Conservation (phyloP, 2,329 filamentous ascomycete genomes). For the Xylaria sp. region DNA sequence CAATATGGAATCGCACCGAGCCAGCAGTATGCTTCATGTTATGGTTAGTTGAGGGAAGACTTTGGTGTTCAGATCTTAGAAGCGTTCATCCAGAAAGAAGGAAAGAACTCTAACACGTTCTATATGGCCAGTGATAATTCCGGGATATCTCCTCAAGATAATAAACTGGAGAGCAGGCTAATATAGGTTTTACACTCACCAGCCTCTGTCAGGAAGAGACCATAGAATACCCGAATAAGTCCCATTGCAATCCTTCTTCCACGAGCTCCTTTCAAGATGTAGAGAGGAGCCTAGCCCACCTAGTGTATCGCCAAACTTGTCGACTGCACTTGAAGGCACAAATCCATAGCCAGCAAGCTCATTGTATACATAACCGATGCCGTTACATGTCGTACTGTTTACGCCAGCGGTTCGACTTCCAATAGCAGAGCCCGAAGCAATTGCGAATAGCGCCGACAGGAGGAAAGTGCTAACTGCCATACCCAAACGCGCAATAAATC, state of each 20-base stretch:
- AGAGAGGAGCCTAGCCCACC: constrained; percentile 74
- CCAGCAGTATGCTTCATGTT: not conserved
- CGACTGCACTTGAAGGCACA: constrained; percentile 66
- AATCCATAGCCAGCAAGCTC: constrained; percentile 74
- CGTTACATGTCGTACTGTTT: constrained; percentile 62
- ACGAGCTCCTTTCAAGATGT: constrained; percentile 64
- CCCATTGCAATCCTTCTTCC: constrained; percentile 63
- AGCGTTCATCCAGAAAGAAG: not conserved
- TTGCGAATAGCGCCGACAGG: not conserved
- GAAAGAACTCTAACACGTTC: not conserved
- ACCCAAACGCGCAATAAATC: not conserved
- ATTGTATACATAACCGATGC: constrained; percentile 72
- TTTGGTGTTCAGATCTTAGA: not conserved
- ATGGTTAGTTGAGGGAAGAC: not conserved
- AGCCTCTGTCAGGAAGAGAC: constrained; percentile 74
- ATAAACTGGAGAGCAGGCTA: not conserved
- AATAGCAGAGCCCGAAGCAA: constrained; percentile 26
- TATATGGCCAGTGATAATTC: too few species aligned
- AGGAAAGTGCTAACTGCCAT: not conserved
- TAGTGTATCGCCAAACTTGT: constrained; percentile 76
- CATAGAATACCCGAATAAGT: constrained; percentile 72
- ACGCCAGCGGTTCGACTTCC: constrained; percentile 31
- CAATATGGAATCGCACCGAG: not conserved
- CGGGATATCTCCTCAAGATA: not conserved
- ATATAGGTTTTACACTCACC: constrained; percentile 54